These are phyloP conservation scores for Paratinospora sagittata DNA, from an alignment of 164 flowering plant genomes.

Conservation along the genomic window DNA sequence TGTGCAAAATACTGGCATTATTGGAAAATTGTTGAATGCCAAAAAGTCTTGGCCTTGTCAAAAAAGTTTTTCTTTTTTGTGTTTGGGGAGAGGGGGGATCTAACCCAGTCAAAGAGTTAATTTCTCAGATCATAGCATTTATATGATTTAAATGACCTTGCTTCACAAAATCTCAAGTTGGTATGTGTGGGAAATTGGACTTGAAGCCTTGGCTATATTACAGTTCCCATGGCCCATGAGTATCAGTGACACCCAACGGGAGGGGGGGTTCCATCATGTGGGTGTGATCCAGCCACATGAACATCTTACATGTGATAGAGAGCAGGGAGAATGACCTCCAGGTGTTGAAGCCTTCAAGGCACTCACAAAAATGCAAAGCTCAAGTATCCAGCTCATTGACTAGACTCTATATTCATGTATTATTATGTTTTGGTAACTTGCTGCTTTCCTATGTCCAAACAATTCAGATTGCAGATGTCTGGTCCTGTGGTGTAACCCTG, in stretches of 20 bases:
- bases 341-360: not conserved
- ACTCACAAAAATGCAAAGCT: not conserved
- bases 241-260: not conserved
- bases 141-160: not conserved
- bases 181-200: not conserved
- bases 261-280: not conserved
- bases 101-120: not conserved
- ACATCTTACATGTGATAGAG: not conserved
- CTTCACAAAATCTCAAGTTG: not conserved
- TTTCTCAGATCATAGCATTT: not conserved
- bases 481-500: conserved; percentile 91
- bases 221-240: not conserved
- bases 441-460: not conserved
- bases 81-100: too few relatives aligned
- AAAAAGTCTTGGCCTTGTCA: too few relatives aligned
- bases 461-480: conserved; percentile 84
- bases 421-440: not conserved
- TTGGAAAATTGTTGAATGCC: too few relatives aligned
- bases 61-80: too few relatives aligned
- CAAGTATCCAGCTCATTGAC: not conserved
- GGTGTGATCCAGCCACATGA: not conserved
- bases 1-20: too few relatives aligned
- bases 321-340: not conserved
- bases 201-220: not conserved
- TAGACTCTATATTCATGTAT: not conserved